Conservation (phyloP, 306 rosid species). For the Echinosophora koreensis region DNA sequence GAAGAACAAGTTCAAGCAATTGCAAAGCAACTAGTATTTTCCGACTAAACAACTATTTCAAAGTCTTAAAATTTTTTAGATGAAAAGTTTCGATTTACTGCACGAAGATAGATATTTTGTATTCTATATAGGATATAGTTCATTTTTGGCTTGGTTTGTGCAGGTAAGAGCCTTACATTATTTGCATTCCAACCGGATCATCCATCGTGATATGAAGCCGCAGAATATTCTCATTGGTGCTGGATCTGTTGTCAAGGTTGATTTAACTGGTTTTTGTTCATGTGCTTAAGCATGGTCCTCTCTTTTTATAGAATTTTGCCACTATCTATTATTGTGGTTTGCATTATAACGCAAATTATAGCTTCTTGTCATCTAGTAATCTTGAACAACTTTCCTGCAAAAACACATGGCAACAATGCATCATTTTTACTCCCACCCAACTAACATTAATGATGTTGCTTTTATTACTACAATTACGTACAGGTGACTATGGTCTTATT, state of each 20-base stretch:
- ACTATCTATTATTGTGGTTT: conserved; percentile 5
- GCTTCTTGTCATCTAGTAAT: background rate
- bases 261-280: conserved; percentile 25
- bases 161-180: conserved; percentile 94
- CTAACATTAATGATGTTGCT: conserved; percentile 10
- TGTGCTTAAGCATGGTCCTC: background rate
- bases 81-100: conserved; percentile 20
- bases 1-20: conserved; percentile 99
- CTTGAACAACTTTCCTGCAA: conserved; percentile 15
- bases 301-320: conserved; percentile 9
- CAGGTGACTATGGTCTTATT: conserved; percentile 27
- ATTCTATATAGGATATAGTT: conserved; percentile 2
- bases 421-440: background rate
- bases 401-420: background rate
- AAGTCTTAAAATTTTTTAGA: background rate
- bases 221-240: conserved; percentile 98
- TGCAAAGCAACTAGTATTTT: conserved; percentile 94
- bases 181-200: conserved; percentile 95
- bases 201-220: conserved; percentile 99
- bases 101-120: background rate
- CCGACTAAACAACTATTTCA: conserved; percentile 13
- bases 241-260: conserved; percentile 95
- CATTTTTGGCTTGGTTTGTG: conserved; percentile 45
- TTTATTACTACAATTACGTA: conserved; percentile 31
- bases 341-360: background rate